Conservation (phyloP, 2,329 filamentous ascomycete genomes). For the Pyrenochaeta sp. region DNA sequence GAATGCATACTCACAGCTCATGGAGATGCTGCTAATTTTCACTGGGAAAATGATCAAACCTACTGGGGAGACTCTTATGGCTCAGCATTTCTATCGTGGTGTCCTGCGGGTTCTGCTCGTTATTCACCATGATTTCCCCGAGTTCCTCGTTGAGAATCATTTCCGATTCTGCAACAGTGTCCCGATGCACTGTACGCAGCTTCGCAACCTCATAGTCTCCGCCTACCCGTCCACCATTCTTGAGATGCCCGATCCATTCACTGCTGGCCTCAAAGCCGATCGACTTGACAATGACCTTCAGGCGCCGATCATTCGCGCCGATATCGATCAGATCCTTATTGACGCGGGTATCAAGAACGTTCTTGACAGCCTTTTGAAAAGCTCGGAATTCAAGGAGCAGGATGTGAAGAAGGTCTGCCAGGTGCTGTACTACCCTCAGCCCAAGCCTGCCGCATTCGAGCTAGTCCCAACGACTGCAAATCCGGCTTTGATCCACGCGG, state of each 20-base stretch:
- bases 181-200: constrained; percentile 82
- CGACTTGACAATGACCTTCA: constrained; percentile 76
- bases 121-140: constrained; percentile 91
- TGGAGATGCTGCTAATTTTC: constrained; percentile 75
- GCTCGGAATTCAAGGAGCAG: constrained; percentile 70
- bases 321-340: constrained; percentile 62
- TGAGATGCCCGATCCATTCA: constrained; percentile 77
- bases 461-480: constrained; percentile 74
- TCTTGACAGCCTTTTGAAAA: constrained; percentile 61
- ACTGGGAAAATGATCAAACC: constrained; percentile 82
- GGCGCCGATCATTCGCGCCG: constrained; percentile 69
- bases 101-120: constrained; percentile 83
- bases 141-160: constrained; percentile 89
- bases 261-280: constrained; percentile 77
- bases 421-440: constrained; percentile 68
- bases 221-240: constrained; percentile 75
- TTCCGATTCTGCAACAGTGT: constrained; percentile 81
- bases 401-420: constrained; percentile 78
- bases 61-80: constrained; percentile 70
- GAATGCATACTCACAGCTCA: constrained; percentile 74
- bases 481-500: constrained; percentile 74
- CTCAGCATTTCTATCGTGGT: constrained; percentile 85
- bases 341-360: constrained; percentile 61
- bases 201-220: constrained; percentile 86
- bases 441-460: constrained; percentile 69